Percentiles rank a stretch among this genome's conserved stretches.
phyloP scores from a whole-genome alignment of 345 rosid genomes.

The Melaleuca quinquenervia region DNA sequence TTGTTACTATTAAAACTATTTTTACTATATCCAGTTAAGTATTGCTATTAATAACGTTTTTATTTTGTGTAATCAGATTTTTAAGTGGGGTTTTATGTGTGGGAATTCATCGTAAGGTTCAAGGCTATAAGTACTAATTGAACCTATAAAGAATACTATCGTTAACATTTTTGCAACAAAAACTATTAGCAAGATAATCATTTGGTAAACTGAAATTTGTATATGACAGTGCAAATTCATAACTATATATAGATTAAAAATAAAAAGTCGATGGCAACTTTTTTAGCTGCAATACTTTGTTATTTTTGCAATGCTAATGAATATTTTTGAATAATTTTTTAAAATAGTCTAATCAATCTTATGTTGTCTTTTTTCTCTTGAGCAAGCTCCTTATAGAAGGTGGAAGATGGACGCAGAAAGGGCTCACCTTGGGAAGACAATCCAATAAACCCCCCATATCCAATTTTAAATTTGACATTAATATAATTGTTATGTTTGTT shows the following conservation, averaged over 20 bases:
- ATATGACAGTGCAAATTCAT: background rate
- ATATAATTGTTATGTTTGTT: no score
- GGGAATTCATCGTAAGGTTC: background rate
- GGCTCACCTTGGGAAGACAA: no score
- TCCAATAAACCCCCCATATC: no score
- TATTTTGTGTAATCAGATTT: no score
- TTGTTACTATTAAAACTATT: background rate
- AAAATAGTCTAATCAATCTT: no score
- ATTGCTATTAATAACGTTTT: background rate
- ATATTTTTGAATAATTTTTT: no score
- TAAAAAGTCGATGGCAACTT: background rate
- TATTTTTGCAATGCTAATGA: no score
- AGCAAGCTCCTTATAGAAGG: no score
- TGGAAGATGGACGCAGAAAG: no score
- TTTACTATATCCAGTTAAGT: background rate
- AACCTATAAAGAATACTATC: background rate
- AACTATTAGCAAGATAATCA: background rate
- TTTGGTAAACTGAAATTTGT: background rate
- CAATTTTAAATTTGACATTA: no score
- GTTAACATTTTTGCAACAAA: background rate
- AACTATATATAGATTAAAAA: background rate
- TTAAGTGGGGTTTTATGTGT: background rate
- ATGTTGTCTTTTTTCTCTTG: no score
- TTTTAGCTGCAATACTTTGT: background rate
- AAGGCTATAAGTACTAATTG: background rate